Base-by-base conservation (phyloP, 1,284 basidiomycete species). In the Fereydounia khargensis region DNA sequence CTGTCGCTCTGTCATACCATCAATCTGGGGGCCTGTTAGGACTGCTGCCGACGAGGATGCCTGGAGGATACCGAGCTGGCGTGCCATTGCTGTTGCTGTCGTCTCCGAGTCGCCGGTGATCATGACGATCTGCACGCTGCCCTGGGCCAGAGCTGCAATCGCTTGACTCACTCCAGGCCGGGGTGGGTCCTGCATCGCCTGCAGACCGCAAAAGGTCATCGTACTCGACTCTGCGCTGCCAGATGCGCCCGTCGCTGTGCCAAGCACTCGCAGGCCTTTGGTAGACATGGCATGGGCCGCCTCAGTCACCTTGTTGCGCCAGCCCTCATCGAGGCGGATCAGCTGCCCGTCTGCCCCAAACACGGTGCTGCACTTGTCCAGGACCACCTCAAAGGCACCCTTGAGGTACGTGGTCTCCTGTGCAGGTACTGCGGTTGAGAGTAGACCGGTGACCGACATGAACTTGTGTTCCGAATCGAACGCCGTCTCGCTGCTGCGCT, bases 81-180 rank as follows among this genome's bases (percentile, higher is more conserved):
- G 81, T 20, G 91, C 92, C 53, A 97, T 95, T 16, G 89, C 85
- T 9, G 90, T 70, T 2, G 94, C 94, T 0, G 94, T 98, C 47
- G 86, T 81, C 77, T 92, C 89, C 18, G 91, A 86, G 70, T 97
- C 94, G 13, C 94, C 94, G 0, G 94, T 97, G 74, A 97, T 96
- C 92, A 98, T 97, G 32, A 97, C 87, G 11, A 97, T 86, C 69
- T 94, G 90, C 27, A 98, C 87, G 6, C 92, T 89, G 14, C 88
- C 91, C 14, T 81, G 79, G 68, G 91, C 88, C 20, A 97, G 79
- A 19, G 86, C 78, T 22, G 81, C 81, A 53, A 97, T 86, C 8
- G 92, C 86, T 63, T 91, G 87, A 2, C 86, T 85, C n/a, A 97
- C 91, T 19, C 91, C 92, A 60, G 86, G 86, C 34, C 94, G 81